These are phyloP conservation scores for Quercus tomentella DNA, from an alignment of 331 rosid species.

Conservation along the genomic window DNA sequence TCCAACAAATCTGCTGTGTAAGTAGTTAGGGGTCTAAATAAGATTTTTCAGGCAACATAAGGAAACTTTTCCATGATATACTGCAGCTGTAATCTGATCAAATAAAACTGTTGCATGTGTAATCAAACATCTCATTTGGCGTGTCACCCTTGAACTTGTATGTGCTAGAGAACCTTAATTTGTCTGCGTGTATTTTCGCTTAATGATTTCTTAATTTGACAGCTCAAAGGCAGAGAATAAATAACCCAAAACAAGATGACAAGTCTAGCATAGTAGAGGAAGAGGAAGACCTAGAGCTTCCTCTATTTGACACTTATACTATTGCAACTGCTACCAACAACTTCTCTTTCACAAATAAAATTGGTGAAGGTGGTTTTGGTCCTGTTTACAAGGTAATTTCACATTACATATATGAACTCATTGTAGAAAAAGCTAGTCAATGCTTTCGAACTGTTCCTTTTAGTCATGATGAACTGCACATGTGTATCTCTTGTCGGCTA, in stretches of 20 bases:
- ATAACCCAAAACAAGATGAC: not conserved
- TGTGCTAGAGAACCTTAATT: not conserved
- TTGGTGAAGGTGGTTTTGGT: slow-evolving; percentile 46
- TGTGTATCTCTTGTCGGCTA: not conserved
- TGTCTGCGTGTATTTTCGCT: not conserved
- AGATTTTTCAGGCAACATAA: too few relatives aligned
- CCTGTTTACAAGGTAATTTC: slow-evolving; percentile 38
- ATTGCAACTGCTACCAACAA: slow-evolving; percentile 20
- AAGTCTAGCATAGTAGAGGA: not conserved
- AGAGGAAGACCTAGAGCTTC: slow-evolving; percentile 24
- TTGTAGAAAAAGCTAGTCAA: not conserved
- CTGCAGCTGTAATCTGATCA: not conserved
- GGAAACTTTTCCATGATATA: too few relatives aligned
- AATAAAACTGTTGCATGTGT: not conserved
- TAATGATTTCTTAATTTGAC: not conserved
- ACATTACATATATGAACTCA: not conserved
- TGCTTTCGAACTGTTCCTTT: not conserved
- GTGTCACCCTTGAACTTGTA: not conserved
- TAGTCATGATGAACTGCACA: not conserved
- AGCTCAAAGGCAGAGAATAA: not conserved
- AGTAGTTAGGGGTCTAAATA: too few relatives aligned
- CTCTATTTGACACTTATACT: slow-evolving; percentile 6
- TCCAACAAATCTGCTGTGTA: too few relatives aligned
- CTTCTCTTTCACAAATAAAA: slow-evolving; percentile 22
- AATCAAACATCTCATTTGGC: not conserved